Base-by-base conservation (phyloP, 441 rosid genomes). In the Capsella rubella region DNA sequence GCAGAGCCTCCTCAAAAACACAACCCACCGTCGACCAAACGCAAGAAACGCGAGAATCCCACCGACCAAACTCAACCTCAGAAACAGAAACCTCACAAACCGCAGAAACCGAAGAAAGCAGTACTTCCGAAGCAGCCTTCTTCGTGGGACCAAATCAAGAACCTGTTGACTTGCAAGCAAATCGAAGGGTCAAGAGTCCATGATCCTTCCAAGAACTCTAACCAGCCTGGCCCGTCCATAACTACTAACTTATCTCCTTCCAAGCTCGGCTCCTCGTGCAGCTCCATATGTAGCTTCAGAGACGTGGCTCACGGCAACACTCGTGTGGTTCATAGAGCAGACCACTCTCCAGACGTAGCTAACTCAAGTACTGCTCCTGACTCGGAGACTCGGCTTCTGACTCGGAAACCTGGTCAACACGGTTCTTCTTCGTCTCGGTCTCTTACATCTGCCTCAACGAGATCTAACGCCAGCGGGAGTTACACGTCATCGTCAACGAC, bases 71-170 rank as follows among this genome's bases (percentile, higher is more conserved):
- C 82, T 16, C 70, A 79, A 6, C 72, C 84, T 16, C 55, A n/a
- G 6, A 55, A 68, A 73, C 71, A 58, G 15, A 80, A 81, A 64
- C 70, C 79, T n/a, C 76, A 54, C 3, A 60, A 68, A 69, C 42
- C 81, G 3, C 81, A 73, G 10, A 78, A 79, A 45, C 60, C 78
- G 25, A 64, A 78, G 8, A 65, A 77, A 67, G 54, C 68, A 50
- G 57, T 9, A 58, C 51, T 81, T 58, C 74, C 59, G 16, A 82
- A 82, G 70, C 78, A 80, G 18, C 80, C 89, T 6, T 92, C 98
- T 35, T 92, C 99, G 59, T 95, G 99, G 99, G 91, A 89, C 90
- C 99, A 95, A 79, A 72, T 95, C 87, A 95, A 92, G 87, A 92
- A 89, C 86, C 70, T 95, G 28, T 87, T 95, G 18, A 86, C 89